Evolutionary conservation across 352 stramenopile species (phyloP), one percentile per base, ranked within the genome.

Genomic region (Globisporangium cystogenes): DNA sequence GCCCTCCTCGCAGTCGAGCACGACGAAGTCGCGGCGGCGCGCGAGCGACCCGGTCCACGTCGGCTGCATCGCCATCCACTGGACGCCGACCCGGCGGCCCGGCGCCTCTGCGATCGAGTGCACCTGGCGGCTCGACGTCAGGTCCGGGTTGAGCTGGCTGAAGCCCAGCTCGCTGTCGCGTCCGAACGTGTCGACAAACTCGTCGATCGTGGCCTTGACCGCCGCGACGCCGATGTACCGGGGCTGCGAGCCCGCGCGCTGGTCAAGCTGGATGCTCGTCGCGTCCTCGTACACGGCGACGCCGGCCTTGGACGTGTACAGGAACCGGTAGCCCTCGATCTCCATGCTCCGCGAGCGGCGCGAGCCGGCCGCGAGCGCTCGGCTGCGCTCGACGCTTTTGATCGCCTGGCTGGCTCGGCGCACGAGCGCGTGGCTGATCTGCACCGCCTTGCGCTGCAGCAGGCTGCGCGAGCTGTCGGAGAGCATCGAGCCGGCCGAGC

Each of bases 1-100:
- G 24, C 55, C 31, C 44, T 74, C 64, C 5, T 80, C 56, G 41
- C 68, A 65, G 42, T 60, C 59, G 21, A 80, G 58, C 16, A 74
- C 57, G 14, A 74, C 48, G 53, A 82, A 80, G 40, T 82, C 72
- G 4, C 72, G 67, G 20, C 63, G 65, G 1, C 66, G 50, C 1
- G 70, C 59, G 23, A 64, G 52, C 14, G 51, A 53, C 1, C 58
- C 48, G 8, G 58, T 57, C 42, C 41, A 56, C 16, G 67, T 52
- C 12, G 67, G 55, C 44, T 74, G 56, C 33, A 80, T 58, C 26
- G 54, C 55, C 36, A 69, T 55, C 55, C 65, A 72, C 14, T 75
- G 60, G 56, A 81, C 59, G 3, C 51, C 49, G 31, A 80, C 58
- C 24, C 53, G 62, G 41, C 65, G 57, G 41, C 68, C 53, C 15